phyloP scores from a whole-genome alignment of 2,329 filamentous ascomycete species.

The Botryotinia convoluta region DNA sequence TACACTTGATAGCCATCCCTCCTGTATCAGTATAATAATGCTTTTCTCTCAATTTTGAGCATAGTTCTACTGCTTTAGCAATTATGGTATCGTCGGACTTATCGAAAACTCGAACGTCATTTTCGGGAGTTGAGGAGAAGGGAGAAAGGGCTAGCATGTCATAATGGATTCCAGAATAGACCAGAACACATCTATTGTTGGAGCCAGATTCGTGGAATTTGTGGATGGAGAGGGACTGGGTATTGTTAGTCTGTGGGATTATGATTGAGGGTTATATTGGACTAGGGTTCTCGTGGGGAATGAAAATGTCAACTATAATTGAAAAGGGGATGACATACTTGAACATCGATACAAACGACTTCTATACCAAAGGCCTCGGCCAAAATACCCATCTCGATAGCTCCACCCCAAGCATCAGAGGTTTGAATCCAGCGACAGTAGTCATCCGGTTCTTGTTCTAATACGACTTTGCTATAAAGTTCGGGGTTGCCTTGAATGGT shows the following conservation, averaged over 20 bases:
- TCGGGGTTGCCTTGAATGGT: slow-evolving; percentile 72
- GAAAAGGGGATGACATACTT: slow-evolving; percentile 40
- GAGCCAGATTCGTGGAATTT: slow-evolving; percentile 65
- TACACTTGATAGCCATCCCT: slow-evolving; percentile 75
- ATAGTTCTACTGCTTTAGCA: slow-evolving; percentile 62
- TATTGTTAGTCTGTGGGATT: slow-evolving; percentile 39
- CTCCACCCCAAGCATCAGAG: slow-evolving; percentile 84
- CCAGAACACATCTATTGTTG: slow-evolving; percentile 64
- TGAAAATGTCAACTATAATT: background rate
- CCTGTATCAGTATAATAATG: slow-evolving; percentile 90
- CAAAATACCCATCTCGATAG: slow-evolving; percentile 83
- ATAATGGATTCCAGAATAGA: slow-evolving; percentile 93
- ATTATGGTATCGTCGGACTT: slow-evolving; percentile 64
- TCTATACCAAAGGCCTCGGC: slow-evolving; percentile 83
- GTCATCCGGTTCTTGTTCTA: slow-evolving; percentile 66
- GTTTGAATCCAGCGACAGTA: slow-evolving; percentile 83
- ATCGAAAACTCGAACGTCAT: slow-evolving; percentile 63
- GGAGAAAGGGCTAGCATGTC: slow-evolving; percentile 77
- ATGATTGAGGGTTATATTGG: background rate
- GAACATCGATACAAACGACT: slow-evolving; percentile 80
- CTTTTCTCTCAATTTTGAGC: slow-evolving; percentile 62
- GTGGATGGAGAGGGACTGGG: slow-evolving; percentile 57
- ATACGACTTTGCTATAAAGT: slow-evolving; percentile 71
- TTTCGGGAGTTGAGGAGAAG: slow-evolving; percentile 54
- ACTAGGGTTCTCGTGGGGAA: background rate